Conservation (phyloP, 176 grass and related monocot genomes). For the Zoysia japonica region DNA sequence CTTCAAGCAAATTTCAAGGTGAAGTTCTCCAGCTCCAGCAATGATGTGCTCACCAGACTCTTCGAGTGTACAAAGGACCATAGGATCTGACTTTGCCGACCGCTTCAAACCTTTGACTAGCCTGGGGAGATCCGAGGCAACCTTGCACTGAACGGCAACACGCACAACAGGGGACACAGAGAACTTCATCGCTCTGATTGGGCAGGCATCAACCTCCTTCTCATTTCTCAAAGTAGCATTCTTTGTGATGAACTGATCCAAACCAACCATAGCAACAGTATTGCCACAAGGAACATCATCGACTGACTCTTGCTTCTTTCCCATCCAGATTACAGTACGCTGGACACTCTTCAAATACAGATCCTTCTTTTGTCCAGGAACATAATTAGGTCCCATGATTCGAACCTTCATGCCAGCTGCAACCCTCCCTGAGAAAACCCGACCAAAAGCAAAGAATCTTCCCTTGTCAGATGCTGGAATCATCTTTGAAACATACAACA, state of each 20-base stretch:
- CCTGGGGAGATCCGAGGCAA: constrained; percentile 6
- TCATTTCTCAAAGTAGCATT: background rate
- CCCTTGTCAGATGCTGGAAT: background rate
- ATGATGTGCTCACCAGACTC: background rate
- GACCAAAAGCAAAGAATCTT: background rate
- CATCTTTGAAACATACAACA: background rate
- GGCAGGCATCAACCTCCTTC: background rate
- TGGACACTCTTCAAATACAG: background rate
- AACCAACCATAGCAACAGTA: background rate
- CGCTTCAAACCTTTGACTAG: constrained; percentile 47
- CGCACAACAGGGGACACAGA: background rate
- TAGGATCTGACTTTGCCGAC: constrained; percentile 33
- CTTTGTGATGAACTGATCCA: background rate
- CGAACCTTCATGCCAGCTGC: background rate
- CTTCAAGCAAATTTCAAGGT: background rate
- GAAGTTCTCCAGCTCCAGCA: background rate
- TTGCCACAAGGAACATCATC: background rate
- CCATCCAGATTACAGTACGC: background rate
- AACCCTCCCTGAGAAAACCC: background rate
- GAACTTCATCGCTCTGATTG: background rate
- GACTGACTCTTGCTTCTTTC: background rate
- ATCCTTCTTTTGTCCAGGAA: background rate
- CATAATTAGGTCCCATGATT: background rate
- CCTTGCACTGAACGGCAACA: background rate
- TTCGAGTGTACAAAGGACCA: background rate